Base-by-base conservation (phyloP, 495 filamentous ascomycete genomes). In the Penicillium cataractarum region DNA sequence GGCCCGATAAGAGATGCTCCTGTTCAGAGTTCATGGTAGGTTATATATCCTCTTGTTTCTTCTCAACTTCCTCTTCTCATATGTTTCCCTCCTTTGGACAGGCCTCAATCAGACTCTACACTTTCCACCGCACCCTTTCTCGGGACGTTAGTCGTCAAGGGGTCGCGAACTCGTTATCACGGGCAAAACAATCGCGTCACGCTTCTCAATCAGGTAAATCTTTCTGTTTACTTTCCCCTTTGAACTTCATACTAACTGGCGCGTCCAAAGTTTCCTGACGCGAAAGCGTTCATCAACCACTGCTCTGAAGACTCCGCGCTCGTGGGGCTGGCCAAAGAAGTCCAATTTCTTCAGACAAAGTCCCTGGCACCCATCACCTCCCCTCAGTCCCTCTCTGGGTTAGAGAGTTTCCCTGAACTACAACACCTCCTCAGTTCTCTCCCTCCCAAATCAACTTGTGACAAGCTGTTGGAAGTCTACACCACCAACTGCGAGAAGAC, bases 311-410 rank as follows among this genome's bases (percentile, higher is more conserved):
- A 70, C 27, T 52, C 69, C 0, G 24, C 51, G 19, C 49, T 74
- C 15, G 55, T 69, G 3, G 60, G 60, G 10, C 49, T 74, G 15
- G 69, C 69, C 51, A 68, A 65, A 55, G 72, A 72, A 39, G 67
- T 74, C 17, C 72, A 72, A 22, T 74, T 70, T 39, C 67, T 74
- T 10, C 67, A 74, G 31, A 60, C 51, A 56, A 74, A 67, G 48
- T 62, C 62, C 1, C 55, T 65, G 37, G 10, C 19, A 1, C 13
- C 57, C 19, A 46, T 55, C 3, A 44, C 26, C 32, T 68, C 69
- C 7, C 67, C 71, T 2, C 63, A 60, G 17, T 70, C 69, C 19
- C 33, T 69, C 4, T 64, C 59, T 5, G 67, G 57, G 4, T 19
- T 63, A 19, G 61, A 65, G 0, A 48, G 17, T 9, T 67, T 68